Percentiles rank a stretch among this genome's conserved stretches.
Conservation (phyloP, 257 asterid species). For the Solanum commersonii region DNA sequence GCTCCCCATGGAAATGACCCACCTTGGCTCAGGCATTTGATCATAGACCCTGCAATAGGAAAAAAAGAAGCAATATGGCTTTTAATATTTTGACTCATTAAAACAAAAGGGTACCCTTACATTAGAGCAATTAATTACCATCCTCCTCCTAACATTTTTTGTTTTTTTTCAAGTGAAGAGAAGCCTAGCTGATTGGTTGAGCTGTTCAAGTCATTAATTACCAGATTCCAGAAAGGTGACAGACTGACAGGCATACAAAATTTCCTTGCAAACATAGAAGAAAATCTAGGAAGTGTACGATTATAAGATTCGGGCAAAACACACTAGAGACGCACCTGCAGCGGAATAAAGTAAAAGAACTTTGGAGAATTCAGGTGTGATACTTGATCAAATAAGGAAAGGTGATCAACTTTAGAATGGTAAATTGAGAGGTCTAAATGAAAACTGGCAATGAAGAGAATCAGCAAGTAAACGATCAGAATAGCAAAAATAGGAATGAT, state of each 20-base stretch:
- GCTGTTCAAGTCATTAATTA: not conserved
- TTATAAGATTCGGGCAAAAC: not conserved
- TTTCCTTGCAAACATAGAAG: not conserved
- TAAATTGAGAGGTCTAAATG: not conserved
- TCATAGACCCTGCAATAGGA: conserved; percentile 64
- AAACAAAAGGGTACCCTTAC: not conserved
- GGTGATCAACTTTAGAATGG: not conserved
- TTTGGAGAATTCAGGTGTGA: not conserved
- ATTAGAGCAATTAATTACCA: not conserved
- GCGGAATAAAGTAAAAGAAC: not conserved
- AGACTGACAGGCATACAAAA: not conserved
- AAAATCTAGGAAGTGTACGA: not conserved
- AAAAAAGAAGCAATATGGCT: not conserved
- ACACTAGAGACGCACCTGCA: not conserved
- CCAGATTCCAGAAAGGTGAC: not conserved
- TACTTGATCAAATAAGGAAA: not conserved
- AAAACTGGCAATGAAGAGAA: not conserved
- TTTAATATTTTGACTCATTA: not conserved
- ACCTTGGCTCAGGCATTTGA: conserved; percentile 99
- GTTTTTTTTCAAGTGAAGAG: not conserved
- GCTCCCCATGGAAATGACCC: conserved; percentile 99
- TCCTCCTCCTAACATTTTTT: not conserved
- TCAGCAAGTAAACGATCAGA: not conserved
- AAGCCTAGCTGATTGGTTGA: not conserved
- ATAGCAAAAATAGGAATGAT: not conserved